Evolutionary conservation across 352 stramenopile species (phyloP), one percentile per base, ranked within the genome.

Genomic region (Pythium vanterpoolii): DNA sequence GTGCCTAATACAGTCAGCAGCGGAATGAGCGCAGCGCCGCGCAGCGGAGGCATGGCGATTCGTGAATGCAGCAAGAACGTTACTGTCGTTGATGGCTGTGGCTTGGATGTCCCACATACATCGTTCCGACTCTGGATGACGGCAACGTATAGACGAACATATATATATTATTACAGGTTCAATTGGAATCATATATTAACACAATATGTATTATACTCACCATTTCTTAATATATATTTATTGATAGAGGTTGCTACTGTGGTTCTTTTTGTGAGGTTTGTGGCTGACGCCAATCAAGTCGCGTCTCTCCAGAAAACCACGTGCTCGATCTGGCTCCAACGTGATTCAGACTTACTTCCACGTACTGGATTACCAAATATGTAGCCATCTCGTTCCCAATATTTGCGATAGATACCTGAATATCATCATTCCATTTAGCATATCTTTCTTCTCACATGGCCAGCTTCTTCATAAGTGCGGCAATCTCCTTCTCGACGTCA

Each of bases 381-480:
- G 27, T 30, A 36, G 11, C 23, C 19, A 46, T 56, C 40, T 34
- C 13, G 10, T 18, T 38, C 11, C 18, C 10, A 1, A 54, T 8
- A 30, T 42, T 43, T 42, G 6, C 26, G 18, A 16, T 30, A 9
- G 28, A 31, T 7, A 21, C 43, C 13, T 10, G 13, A 11, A 10
- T 49, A 8, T 33, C n/a, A 7, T 5, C 10, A 8, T 49, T 49
- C 4, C 21, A 4, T 4, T n/a, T 31, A 56, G 30, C 24, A 23
- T 27, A 26, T 6, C 7, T 30, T 4, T 38, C 33, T 9, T 6
- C 49, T 57, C 31, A 56, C 51, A 66, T 60, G 18, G 28, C 30
- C 9, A 87, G 60, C 56, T 82, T 78, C 61, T 80, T 80, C 56
- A 74, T 68, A 36, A 89, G 62, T 18, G 46, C 57, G 24, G 65